Evolutionary conservation across 73 alveolate species (phyloP).

Genomic region (Paramecium sonneborni): DNA sequence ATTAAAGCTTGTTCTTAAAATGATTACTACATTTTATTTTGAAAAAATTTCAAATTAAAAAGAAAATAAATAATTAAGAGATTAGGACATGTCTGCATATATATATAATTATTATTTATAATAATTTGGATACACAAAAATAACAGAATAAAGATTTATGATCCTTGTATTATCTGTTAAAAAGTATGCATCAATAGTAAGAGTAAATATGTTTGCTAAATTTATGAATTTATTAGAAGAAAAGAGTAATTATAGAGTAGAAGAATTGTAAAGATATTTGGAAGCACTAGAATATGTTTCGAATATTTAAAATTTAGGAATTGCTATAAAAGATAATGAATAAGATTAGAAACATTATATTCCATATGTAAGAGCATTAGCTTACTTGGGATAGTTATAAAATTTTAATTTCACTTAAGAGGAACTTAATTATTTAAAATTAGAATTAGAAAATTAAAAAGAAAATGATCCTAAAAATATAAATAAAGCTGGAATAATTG

Average conservation of each 20-base stretch:
- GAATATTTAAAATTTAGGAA: slow-evolving; percentile 15
- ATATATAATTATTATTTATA: slow-evolving; percentile 45
- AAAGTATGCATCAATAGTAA: slow-evolving; percentile 26
- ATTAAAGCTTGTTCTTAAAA: slow-evolving; percentile 33
- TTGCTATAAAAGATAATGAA: slow-evolving; percentile 41
- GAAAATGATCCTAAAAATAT: slow-evolving; percentile 57
- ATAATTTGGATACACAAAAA: slow-evolving; percentile 57
- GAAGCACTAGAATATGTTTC: slow-evolving; percentile 53
- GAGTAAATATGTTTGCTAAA: slow-evolving; percentile 56
- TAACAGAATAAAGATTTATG: slow-evolving; percentile 56
- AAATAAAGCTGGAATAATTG: slow-evolving; percentile 51
- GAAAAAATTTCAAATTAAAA: slow-evolving; percentile 29
- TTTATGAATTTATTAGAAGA: slow-evolving; percentile 56
- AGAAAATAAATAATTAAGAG: slow-evolving; percentile 57
- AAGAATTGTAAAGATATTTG: slow-evolving; percentile 46
- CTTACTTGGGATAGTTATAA: slow-evolving; percentile 30
- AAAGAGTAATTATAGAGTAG: slow-evolving; percentile 30
- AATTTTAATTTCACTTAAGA: neutral
- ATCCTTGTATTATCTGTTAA: slow-evolving; percentile 40
- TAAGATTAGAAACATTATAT: slow-evolving; percentile 35
- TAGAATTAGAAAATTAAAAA: slow-evolving; percentile 40
- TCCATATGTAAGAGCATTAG: slow-evolving; percentile 54
- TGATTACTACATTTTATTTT: slow-evolving; percentile 37
- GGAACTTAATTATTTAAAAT: slow-evolving; percentile 42
- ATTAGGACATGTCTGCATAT: slow-evolving; percentile 43